Evolutionary conservation across 2,329 filamentous ascomycete species (phyloP).

Genomic region (Clonostachys chloroleuca): DNA sequence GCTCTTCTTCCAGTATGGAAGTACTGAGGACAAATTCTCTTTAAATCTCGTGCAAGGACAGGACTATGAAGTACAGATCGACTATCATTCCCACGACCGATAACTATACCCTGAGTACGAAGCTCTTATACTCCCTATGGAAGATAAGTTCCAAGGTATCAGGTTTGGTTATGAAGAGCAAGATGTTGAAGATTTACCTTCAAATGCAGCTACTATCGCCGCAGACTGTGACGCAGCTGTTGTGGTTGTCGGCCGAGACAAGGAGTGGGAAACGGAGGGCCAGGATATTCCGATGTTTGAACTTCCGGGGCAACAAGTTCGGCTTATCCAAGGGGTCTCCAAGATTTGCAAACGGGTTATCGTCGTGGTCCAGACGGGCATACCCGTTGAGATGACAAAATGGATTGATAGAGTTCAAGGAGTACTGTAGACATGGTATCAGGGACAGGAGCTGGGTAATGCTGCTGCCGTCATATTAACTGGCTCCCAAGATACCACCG

Average conservation of each 20-base stretch:
- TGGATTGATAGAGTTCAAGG: background rate
- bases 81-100: background rate
- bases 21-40: background rate
- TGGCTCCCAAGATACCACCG: background rate
- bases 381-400: background rate
- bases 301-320: background rate
- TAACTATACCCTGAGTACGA: background rate
- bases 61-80: background rate
- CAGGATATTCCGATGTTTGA: background rate
- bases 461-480: background rate
- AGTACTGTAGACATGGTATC: background rate
- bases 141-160: slow-evolving; percentile 1
- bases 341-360: background rate
- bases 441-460: background rate
- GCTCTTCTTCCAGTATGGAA: background rate
- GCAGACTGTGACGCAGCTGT: background rate
- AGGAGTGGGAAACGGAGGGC: background rate
- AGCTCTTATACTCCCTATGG: background rate
- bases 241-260: background rate
- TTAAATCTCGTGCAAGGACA: background rate
- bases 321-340: background rate
- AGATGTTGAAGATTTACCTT: background rate
- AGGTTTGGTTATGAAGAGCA: background rate
- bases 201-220: background rate
- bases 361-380: background rate